Evolutionary conservation across 2,329 filamentous ascomycete genomes (phyloP), one percentile per base, ranked within the genome.

Genomic region (Exophiala spinifera): DNA sequence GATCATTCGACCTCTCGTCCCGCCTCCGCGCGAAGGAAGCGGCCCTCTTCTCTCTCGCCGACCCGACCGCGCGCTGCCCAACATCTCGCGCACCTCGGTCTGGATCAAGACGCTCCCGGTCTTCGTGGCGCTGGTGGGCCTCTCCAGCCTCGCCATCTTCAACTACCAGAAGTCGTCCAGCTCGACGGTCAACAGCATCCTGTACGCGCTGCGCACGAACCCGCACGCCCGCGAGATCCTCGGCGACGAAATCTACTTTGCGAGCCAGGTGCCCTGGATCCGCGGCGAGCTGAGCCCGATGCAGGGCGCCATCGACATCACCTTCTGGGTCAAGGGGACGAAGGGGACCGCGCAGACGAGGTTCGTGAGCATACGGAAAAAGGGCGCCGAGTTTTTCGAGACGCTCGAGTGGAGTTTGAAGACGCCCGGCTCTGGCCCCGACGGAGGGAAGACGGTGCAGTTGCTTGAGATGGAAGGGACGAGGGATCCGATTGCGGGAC

Each of bases 101-200:
- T 91, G 88, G 87, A 69, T 79, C 51, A 81, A 82, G 64, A 90
- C 89, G 1, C 73, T 96, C 31, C 92, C 92, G 50, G 75, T 95
- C 69, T 97, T 97, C 79, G 69, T 87, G 49, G 72, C 81, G 60
- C 76, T 89, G 60, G 83, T 96, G 64, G 81, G 82, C 46, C 78
- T 80, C 51, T 87, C 86, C 62, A 85, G 86, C 62, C 76, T 95
- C 56, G 89, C 87, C 63, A 96, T 99, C 72, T 97, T 99, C 87
- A 99, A 99, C 81, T 97, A 99, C 82, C 92, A 99, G 72, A 96
- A 96, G 72, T 84, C 86, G 53, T 90, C 88, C n/a, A 90, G 85
- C 21, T 88, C 88, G 51, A 82, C 92, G 25, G 88, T 96, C n/a
- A 84, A 84, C 51, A 89, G 88, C 51, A 94, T 91, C 3, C 82